Evolutionary conservation across 306 rosid genomes (phyloP), one percentile per base, ranked within the genome.

Genomic region (Benincasa hispida): DNA sequence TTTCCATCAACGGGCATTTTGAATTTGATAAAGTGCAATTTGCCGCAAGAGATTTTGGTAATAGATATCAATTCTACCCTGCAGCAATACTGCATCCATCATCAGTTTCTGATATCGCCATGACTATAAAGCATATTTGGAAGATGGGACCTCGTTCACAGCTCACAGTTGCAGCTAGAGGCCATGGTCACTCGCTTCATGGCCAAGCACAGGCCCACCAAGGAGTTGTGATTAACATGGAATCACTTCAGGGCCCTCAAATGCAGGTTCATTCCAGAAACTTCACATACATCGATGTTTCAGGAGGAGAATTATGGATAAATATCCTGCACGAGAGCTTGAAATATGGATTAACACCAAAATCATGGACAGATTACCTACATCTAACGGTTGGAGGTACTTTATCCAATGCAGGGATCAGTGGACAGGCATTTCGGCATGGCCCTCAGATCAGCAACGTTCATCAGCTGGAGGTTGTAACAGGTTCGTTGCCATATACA

Each of bases 401-500:
- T 58, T 91, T 94, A 59, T 92, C 99, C 75, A 94, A 94, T 56
- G 99, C 96, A 27, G 99, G 99, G 74, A 80, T 92, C 75, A 94
- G 99, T 59, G 99, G 99, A 7, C 99, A 94, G 70, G 97, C 99
- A 78, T 94, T 94, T 78, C 83, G 83, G 75, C 90, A 94, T 78
- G 99, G 99, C 77, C 99, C 99, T 28, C 97, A 94, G 88, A 94
- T 90, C 83, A 94, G 99, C 68, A 94, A 94, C 83, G 99, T 92
- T 79, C 88, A 83, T 79, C 91, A 84, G 84, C 91, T 94, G 81
- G 92, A 94, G 92, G 91, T 94, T 81, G 96, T 94, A 48, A 94
- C 97, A 89, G 96, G 99, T 94, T 79, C 48, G 93, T 51, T 72
- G 24, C 19, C 28, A 6, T 50, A 30, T 50, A 32, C 61, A 51